Conservation (phyloP, 148 eudicot genomes). For the Spergularia bocconei region DNA sequence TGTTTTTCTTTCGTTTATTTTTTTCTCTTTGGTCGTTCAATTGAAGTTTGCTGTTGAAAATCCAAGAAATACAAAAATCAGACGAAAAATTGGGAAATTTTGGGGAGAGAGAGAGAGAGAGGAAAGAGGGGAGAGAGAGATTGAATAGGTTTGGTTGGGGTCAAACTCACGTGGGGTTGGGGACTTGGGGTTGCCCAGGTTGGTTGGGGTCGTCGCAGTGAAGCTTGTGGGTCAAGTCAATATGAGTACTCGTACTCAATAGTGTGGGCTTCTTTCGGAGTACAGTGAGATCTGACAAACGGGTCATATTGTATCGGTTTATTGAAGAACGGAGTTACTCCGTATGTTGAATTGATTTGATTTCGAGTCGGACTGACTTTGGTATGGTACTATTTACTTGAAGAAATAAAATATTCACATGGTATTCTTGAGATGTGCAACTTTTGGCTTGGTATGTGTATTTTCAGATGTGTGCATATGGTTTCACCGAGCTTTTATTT, state of each 20-base stretch:
- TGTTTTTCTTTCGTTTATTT: not conserved
- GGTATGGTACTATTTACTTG: no score
- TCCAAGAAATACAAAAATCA: not conserved
- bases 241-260: no score
- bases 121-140: constrained; percentile 3
- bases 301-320: not conserved
- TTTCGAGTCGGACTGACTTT: no score
- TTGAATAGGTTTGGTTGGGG: not conserved
- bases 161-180: constrained; percentile 13
- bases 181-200: no score
- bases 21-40: not conserved
- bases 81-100: not conserved
- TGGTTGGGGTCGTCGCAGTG: not conserved
- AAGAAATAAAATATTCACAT: no score
- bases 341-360: no score
- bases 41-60: not conserved
- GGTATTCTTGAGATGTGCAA: no score
- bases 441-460: no score
- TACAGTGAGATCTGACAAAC: not conserved
- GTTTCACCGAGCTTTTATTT: no score
- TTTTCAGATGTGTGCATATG: no score
- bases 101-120: constrained; percentile 11
- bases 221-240: not conserved
- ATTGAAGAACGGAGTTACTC: no score
- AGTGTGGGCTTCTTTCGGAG: not conserved